A percentile compares a stretch with the other conserved stretches of the same genome.
Evolutionary conservation across 2,329 filamentous ascomycete species (phyloP).

Genomic region (Cladosporium sphaerospermum): DNA sequence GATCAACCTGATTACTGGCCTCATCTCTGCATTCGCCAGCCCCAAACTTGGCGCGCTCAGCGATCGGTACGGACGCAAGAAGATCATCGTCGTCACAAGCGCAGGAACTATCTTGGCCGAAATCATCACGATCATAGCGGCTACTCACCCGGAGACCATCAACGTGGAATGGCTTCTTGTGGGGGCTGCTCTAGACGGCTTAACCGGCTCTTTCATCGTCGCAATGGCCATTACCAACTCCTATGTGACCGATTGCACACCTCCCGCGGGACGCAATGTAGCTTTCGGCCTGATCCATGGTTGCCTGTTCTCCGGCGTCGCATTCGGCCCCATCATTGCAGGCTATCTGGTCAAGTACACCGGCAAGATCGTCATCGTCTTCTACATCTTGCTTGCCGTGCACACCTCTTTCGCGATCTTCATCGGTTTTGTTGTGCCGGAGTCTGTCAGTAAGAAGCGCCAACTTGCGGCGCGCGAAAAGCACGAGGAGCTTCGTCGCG

Average conservation of each 20-base stretch:
- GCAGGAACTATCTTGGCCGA: conserved; percentile 70
- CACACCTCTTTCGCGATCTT: conserved; percentile 70
- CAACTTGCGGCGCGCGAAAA: conserved; percentile 67
- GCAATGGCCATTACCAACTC: conserved; percentile 74
- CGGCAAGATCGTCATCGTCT: conserved; percentile 69
- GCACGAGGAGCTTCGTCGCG: conserved; percentile 36
- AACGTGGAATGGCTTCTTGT: conserved; percentile 74
- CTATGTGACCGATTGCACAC: conserved; percentile 83
- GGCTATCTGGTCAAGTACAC: conserved; percentile 73
- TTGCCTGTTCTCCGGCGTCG: conserved; percentile 81
- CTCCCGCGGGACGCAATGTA: conserved; percentile 71
- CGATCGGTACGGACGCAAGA: conserved; percentile 76
- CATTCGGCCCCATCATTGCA: conserved; percentile 74
- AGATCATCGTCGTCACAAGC: conserved; percentile 66
- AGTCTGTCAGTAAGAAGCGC: conserved; percentile 71
- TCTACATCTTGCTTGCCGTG: conserved; percentile 70
- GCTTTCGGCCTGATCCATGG: conserved; percentile 87
- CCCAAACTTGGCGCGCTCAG: conserved; percentile 81
- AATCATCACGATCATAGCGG: conserved; percentile 70
- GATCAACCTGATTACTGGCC: conserved; percentile 66
- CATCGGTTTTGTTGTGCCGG: conserved; percentile 66
- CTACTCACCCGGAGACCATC: conserved; percentile 64
- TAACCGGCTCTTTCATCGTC: conserved; percentile 83
- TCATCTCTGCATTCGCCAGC: conserved; percentile 71
- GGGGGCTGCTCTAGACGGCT: conserved; percentile 70